Evolutionary conservation across 345 rosid genomes (phyloP), one percentile per base, ranked within the genome.

Genomic region (Cochlearia excelsa): DNA sequence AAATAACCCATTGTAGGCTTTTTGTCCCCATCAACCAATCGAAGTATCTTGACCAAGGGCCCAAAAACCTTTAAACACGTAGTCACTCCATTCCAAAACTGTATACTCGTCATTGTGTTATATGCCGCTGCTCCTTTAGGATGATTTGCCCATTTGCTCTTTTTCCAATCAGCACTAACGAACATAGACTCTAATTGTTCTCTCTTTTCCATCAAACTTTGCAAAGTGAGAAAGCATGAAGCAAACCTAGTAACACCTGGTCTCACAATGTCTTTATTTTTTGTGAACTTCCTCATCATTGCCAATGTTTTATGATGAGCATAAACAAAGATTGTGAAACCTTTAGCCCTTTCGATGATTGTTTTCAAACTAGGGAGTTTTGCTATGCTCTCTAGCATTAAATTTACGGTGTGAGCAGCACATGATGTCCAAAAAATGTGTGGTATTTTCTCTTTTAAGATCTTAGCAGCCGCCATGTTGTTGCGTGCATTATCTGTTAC

Each of bases 211-310:
- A 51, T 0, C 1, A 50, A 1, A n/a, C 54, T 51, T 31, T 51
- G 39, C 50, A 57, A 16, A 16, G 39, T 43, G 3, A 57, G 30
- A 5, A 57, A 44, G 0, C 1, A 16, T 4, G 51, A 57, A 2
- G 30, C 41, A 43, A 57, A 57, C 26, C 62, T 57, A 43, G 62
- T 57, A 5, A 57, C 51, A 1, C 61, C 8, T 1, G 26, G 54
- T 6, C 39, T 51, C 1, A 51, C 40, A 2, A 31, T 51, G 8
- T 51, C 39, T 51, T 4, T 30, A 0, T 51, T n/a, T 6, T 30
- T n/a, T 28, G 52, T 48, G 16, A 28, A 55, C 1, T 3, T 10
- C 10, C 48, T 44, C 51, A 31, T 44, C 63, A 58, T 2, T 3
- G 45, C 16, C 23, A 41, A 45, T 2, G 51, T 44, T 16, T 44